Conservation (phyloP, 305 asterid species). For the Salvia sclarea region DNA sequence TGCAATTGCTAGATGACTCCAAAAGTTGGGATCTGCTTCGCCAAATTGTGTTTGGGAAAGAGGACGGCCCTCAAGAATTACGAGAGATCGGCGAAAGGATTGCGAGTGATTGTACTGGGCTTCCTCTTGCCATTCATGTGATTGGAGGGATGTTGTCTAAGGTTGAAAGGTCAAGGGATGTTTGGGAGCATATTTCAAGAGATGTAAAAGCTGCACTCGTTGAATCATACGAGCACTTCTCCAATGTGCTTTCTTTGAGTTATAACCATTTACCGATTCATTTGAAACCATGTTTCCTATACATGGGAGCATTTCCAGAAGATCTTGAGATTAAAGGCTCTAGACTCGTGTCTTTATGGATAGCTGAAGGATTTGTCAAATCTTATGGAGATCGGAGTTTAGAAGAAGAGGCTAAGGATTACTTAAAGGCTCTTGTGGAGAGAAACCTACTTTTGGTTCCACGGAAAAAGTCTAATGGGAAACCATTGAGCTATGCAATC, state of each 20-base stretch:
- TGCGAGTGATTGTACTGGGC: constrained; percentile 24
- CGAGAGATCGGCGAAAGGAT: constrained; percentile 17
- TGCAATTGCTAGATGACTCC: neutral
- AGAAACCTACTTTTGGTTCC: neutral
- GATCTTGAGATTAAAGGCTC: neutral
- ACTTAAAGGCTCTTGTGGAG: neutral
- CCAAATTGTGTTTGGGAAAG: constrained; percentile 5
- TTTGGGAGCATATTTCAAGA: constrained; percentile 23
- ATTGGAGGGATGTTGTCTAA: constrained; percentile 29
- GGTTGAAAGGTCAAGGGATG: neutral
- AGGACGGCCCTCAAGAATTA: neutral
- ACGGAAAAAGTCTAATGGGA: neutral
- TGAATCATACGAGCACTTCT: neutral
- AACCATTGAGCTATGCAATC: neutral
- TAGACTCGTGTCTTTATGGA: neutral
- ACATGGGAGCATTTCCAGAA: neutral
- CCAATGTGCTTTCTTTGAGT: constrained; percentile 20
- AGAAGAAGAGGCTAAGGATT: neutral
- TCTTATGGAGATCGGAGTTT: neutral
- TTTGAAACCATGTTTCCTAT: neutral
- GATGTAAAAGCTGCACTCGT: constrained; percentile 1
- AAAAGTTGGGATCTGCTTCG: constrained; percentile 10
- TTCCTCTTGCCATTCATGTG: constrained; percentile 34
- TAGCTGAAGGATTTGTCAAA: neutral
- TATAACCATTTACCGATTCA: constrained; percentile 18